Conservation (phyloP, 306 rosid species). For the Citrullus mucosospermus region DNA sequence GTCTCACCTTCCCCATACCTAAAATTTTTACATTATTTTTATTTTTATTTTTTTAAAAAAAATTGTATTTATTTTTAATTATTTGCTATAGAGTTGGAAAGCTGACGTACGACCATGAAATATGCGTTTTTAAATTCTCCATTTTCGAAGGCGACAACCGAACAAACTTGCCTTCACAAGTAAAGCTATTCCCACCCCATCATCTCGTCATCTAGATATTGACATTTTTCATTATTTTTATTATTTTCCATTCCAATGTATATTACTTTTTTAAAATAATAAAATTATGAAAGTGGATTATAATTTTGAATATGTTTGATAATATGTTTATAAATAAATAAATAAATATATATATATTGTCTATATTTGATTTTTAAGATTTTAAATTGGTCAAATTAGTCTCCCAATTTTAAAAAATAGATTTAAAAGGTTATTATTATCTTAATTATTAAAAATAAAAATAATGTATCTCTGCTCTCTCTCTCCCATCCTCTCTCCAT, state of each 20-base stretch:
- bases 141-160: not conserved
- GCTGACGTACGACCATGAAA: not conserved
- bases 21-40: not conserved
- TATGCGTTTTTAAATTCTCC: constrained; percentile 2
- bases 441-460: no score
- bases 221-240: not conserved
- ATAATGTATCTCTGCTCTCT: no score
- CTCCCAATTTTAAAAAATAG: no score
- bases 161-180: not conserved
- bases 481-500: no score
- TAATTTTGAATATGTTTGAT: no score
- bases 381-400: no score
- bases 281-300: no score
- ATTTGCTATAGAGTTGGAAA: not conserved
- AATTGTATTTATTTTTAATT: not conserved
- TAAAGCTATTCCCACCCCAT: not conserved
- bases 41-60: not conserved
- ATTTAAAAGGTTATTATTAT: no score
- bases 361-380: no score
- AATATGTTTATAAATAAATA: no score
- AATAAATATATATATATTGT: no score
- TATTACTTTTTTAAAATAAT: no score
- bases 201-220: not conserved
- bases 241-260: not conserved
- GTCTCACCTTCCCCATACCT: not conserved